Evolutionary conservation across 2,329 filamentous ascomycete genomes (phyloP).

Genomic region (Penicillium sp.): DNA sequence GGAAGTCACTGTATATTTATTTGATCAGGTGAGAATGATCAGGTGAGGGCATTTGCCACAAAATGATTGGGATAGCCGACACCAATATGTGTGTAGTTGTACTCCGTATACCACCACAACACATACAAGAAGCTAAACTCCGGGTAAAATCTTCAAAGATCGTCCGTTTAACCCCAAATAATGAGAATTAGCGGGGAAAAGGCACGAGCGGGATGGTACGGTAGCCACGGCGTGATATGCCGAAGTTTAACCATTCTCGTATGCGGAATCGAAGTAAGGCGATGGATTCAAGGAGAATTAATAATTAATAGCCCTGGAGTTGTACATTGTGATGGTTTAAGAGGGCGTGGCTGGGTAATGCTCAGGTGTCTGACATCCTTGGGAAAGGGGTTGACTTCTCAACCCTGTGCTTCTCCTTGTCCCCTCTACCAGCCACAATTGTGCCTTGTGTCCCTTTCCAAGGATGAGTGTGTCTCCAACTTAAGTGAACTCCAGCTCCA

Average conservation of each 20-base stretch:
- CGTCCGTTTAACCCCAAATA: background rate
- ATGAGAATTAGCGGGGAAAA: background rate
- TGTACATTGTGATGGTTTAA: background rate
- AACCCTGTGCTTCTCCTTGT: background rate
- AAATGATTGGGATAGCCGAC: background rate
- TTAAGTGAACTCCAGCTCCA: background rate
- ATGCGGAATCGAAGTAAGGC: background rate
- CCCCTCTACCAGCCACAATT: slow-evolving; percentile 5
- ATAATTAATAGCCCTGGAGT: no score
- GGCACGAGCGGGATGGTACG: background rate
- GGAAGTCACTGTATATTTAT: background rate
- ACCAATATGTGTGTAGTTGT: background rate
- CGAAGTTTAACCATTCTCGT: background rate
- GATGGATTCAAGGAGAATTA: background rate
- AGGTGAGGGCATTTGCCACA: background rate
- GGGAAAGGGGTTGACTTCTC: background rate
- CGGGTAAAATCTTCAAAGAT: background rate
- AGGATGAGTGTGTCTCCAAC: background rate
- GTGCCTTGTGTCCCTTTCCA: slow-evolving; percentile 1
- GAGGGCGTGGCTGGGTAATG: background rate
- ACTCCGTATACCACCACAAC: background rate
- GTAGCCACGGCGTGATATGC: background rate
- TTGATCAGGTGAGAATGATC: background rate
- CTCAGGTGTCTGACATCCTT: background rate
- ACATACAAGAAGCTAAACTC: background rate